Evolutionary conservation across 2,329 filamentous ascomycete genomes (phyloP).

Genomic region (Colletotrichum viniferum): DNA sequence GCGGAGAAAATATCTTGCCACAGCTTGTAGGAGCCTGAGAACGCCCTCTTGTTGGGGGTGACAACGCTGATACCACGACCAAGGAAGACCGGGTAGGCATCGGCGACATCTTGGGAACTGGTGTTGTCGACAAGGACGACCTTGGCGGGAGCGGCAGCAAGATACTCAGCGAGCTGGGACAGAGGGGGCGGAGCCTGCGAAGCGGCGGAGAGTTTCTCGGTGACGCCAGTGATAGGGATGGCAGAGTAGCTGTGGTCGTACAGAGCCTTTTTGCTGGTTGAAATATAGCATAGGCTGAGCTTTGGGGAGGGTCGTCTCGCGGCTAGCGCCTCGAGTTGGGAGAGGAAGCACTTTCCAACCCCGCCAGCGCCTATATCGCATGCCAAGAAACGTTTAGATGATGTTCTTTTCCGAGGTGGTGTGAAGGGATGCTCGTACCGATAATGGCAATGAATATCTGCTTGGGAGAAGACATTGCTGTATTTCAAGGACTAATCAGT

Average conservation of each 20-base stretch:
- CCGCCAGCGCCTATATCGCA: constrained; percentile 76
- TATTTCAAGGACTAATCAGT: not conserved
- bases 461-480: constrained; percentile 47
- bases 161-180: constrained; percentile 75
- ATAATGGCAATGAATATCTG: constrained; percentile 60
- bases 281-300: constrained; percentile 82
- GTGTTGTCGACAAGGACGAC: constrained; percentile 95
- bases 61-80: constrained; percentile 86
- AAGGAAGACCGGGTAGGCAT: constrained; percentile 82
- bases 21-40: constrained; percentile 78
- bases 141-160: constrained; percentile 77
- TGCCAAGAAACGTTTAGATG: constrained; percentile 2
- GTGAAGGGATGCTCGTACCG: constrained; percentile 35
- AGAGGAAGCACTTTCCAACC: constrained; percentile 89
- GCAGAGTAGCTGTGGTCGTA: constrained; percentile 75
- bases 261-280: constrained; percentile 83
- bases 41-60: constrained; percentile 98
- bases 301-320: constrained; percentile 70
- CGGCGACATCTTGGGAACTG: constrained; percentile 84
- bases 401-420: not conserved
- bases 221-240: constrained; percentile 63
- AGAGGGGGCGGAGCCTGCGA: constrained; percentile 69
- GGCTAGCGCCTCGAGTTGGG: constrained; percentile 74
- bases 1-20: constrained; percentile 88
- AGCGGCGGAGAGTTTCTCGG: constrained; percentile 68